phyloP scores from a whole-genome alignment of 2,329 filamentous ascomycete species.

The Gaeumannomyces sp. region DNA sequence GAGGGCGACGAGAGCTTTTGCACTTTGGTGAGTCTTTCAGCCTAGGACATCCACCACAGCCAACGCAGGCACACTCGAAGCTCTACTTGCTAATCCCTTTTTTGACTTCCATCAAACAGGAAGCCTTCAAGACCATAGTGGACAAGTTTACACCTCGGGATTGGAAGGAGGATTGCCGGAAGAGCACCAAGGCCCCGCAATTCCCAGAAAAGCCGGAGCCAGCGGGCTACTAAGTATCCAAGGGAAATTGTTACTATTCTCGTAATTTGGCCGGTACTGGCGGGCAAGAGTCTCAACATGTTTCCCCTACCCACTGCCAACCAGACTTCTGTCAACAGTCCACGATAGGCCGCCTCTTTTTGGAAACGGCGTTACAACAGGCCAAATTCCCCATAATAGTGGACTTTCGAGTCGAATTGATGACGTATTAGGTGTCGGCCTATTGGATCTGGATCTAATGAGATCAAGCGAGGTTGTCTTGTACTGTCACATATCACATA shows the following conservation, averaged over 20 bases:
- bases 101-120: conserved; percentile 33
- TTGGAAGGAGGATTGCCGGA: conserved; percentile 58
- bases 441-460: not conserved
- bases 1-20: conserved; percentile 85
- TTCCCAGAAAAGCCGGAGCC: conserved; percentile 44
- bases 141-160: conserved; percentile 81
- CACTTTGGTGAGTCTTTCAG: conserved; percentile 59
- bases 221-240: conserved; percentile 37
- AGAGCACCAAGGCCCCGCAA: conserved; percentile 35
- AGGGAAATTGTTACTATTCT: not conserved
- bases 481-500: not conserved
- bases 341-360: not conserved
- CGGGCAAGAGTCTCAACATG: not conserved
- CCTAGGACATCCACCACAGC: not conserved
- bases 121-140: conserved; percentile 86
- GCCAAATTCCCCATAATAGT: not conserved
- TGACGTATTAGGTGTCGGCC: not conserved
- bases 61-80: not conserved
- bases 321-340: not conserved
- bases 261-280: not conserved
- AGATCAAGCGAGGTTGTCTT: not conserved
- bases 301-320: not conserved
- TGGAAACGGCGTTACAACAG: not conserved
- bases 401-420: not conserved
- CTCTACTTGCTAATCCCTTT: not conserved